These are phyloP conservation scores for Brassica hybrid DNA, from an alignment of 441 rosid genomes.

Conservation along the genomic window DNA sequence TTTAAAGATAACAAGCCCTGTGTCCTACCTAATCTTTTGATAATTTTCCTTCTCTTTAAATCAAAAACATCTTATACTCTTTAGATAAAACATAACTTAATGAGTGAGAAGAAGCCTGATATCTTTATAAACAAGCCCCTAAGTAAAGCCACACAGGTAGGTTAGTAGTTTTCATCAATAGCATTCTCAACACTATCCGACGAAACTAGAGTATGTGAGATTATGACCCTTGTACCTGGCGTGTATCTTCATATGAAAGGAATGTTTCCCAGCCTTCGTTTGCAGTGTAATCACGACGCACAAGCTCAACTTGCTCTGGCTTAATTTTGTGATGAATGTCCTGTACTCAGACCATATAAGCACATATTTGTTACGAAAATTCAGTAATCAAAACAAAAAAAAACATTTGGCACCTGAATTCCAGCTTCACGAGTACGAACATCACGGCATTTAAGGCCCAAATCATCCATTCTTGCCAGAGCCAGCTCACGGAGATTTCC, in stretches of 20 bases:
- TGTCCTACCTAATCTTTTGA: conserved; percentile 2
- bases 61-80: conserved; percentile 8
- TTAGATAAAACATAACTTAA: conserved; percentile 17
- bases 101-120: background rate
- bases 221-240: conserved; percentile 61
- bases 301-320: conserved; percentile 98
- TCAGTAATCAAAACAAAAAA: conserved; percentile 15
- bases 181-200: background rate
- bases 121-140: background rate
- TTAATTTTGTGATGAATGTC: conserved; percentile 95
- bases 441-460: conserved; percentile 97
- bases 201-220: conserved; percentile 28
- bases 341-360: conserved; percentile 48
- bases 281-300: conserved; percentile 97
- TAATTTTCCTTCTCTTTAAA: background rate
- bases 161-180: conserved; percentile 3
- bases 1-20: background rate
- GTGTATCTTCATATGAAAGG: conserved; percentile 94
- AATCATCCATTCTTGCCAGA: conserved; percentile 95
- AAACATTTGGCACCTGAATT: conserved; percentile 67
- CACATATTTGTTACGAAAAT: conserved; percentile 18
- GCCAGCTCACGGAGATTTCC: conserved; percentile 99
- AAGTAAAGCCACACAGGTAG: background rate
- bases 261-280: conserved; percentile 99
- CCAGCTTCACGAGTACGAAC: conserved; percentile 99